Base-by-base conservation (phyloP, 805 yeast genomes). In the Wickerhamiella siamensis region DNA sequence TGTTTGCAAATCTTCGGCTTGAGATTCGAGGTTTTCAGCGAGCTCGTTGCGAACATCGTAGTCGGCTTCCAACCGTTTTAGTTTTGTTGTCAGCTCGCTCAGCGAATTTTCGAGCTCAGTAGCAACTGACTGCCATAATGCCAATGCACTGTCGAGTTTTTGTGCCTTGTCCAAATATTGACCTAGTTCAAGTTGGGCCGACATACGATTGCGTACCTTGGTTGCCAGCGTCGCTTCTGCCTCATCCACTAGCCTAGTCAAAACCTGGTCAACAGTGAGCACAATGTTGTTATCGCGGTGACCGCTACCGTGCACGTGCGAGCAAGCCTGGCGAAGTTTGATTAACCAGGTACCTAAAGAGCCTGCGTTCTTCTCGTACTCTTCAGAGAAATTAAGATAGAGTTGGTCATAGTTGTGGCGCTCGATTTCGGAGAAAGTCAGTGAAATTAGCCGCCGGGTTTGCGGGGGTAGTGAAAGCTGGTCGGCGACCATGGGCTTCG, bases 391-490 rank as follows among this genome's bases (percentile, higher is more conserved):
- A n/a, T 72, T 70, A 16, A 70, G 66, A 53, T 74, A 74, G 17
- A 74, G 50, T 48, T 75, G 75, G 40, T 76, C 71, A 55, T 91
- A 91, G 52, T 83, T 78, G 54, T 83, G 84, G 53, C 81, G 80
- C 56, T 91, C 98, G 17, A 91, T 72, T 0, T 83, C 76, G 3
- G 81, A 76, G 57, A 91, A 81, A 2, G 86, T 83, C 16, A 83
- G 66, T 1, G 82, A 69, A 38, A 91, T 59, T 36, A 86, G 63
- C 8, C 76, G 66, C 40, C 94, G 67, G 3, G 69, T 67, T 56
- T 91, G 98, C 0, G 75, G 74, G 0, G 98, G 98, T 8, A 91
- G 64, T 33, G 66, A 56, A 14, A 91, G 75, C 51, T 88, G 93
- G 36, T 73, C 69, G 29, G 74, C 72, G 0, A 91, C 95, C 78